Base-by-base conservation (phyloP, 352 stramenopile genomes). In the Pythium diclinum region DNA sequence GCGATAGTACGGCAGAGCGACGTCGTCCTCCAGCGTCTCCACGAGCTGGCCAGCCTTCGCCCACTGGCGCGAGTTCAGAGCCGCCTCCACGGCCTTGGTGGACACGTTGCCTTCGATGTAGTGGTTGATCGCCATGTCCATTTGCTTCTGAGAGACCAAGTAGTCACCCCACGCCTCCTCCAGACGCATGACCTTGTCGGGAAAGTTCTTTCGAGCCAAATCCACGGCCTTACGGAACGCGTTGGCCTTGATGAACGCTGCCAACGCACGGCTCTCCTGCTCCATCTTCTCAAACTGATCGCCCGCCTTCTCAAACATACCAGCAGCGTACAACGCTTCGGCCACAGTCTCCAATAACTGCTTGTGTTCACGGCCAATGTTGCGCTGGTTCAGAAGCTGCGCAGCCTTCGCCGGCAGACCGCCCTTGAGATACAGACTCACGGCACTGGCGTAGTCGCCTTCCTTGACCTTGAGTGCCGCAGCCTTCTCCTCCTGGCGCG, bases 41-140 rank as follows among this genome's bases (percentile, higher is more conserved):
- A 98, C 87, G 21, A 98, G 79, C 49, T 98, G 92, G 3, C 83
- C 81, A 1, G 95, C 95, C 69, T 97, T 98, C 58, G 79, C 84
- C 92, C 91, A 98, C 65, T 98, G 92, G 10, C 94, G 74, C n/a
- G 90, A 94, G 73, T 93, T 95, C 14, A 98, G 74, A 32, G 92
- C 92, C 3, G 94, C 92, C 49, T 97, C 87, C 8, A 98, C 93
- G 3, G 94, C 95, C 68, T 98, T 98, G 17, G 76, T 94, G 25
- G 88, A 79, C 4, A 93, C 89, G 52, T 97, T 96, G 1, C 92
- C 94, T 76, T 98, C 93, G 40, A 98, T 98, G 76, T 97, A 98
- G 72, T 98, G 94, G 72, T 97, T 97, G 69, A 98, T 98, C 17
- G 95, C 95, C 88, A 97, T 97, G 67, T 98, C 95, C 73, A 97